These are phyloP conservation scores for Clarireedia homoeocarpa DNA, from an alignment of 2,329 filamentous ascomycete species.

Conservation along the genomic window DNA sequence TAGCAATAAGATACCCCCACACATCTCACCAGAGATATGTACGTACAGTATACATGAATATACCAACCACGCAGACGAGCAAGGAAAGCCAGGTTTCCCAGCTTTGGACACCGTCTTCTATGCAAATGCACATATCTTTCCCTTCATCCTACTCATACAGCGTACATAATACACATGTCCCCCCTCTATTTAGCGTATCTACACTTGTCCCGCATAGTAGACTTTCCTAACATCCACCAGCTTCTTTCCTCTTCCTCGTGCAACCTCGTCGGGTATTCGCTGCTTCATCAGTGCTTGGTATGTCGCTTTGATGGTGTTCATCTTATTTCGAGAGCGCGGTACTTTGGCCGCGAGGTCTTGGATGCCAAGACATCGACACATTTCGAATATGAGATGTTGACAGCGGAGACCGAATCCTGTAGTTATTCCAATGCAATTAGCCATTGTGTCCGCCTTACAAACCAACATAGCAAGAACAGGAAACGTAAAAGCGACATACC, in stretches of 20 bases:
- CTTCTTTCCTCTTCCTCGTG: conserved; percentile 85
- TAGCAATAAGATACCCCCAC: background rate
- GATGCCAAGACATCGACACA: conserved; percentile 81
- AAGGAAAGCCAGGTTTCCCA: background rate
- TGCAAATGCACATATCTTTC: conserved; percentile 9
- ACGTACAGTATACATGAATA: background rate
- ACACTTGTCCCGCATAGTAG: conserved; percentile 70
- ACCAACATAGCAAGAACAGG: background rate
- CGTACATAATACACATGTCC: conserved; percentile 36
- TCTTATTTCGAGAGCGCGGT: conserved; percentile 81
- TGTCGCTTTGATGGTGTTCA: conserved; percentile 95
- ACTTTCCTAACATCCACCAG: conserved; percentile 93
- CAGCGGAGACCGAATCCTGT: conserved; percentile 89
- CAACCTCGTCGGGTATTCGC: conserved; percentile 81
- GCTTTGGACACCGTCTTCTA: conserved; percentile 9
- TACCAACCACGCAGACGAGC: no score
- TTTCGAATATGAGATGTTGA: conserved; percentile 87
- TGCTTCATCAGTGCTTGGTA: conserved; percentile 78
- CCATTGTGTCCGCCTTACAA: background rate
- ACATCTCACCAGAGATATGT: background rate
- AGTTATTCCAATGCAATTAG: conserved; percentile 12
- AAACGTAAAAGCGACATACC: conserved; percentile 47
- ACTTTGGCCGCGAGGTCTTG: conserved; percentile 79
- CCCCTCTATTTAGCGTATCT: background rate
- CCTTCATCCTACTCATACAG: background rate